Conservation (phyloP, 2,329 filamentous ascomycete genomes). For the Cladophialophora bantiana region DNA sequence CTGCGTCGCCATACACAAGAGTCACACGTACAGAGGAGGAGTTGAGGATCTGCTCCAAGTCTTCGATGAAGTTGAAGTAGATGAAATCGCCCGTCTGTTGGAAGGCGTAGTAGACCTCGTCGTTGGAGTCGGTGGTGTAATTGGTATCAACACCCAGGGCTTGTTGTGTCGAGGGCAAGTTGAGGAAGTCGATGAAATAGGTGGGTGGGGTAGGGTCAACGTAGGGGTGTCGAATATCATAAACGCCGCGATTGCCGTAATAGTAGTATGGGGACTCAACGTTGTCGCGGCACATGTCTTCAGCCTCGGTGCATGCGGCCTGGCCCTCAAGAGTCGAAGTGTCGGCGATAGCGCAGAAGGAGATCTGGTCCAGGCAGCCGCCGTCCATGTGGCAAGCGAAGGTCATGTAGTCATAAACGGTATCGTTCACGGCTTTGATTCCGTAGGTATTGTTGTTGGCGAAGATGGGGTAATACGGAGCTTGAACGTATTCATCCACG, state of each 20-base stretch:
- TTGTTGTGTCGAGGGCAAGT: slow-evolving; percentile 60
- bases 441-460: slow-evolving; percentile 64
- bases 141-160: slow-evolving; percentile 68
- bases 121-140: slow-evolving; percentile 57
- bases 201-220: slow-evolving; percentile 68
- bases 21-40: slow-evolving; percentile 70
- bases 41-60: slow-evolving; percentile 67
- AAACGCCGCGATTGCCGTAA: slow-evolving; percentile 62
- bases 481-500: slow-evolving; percentile 61
- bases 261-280: slow-evolving; percentile 65
- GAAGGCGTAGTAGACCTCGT: slow-evolving; percentile 56
- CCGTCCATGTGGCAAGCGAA: slow-evolving; percentile 68
- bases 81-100: slow-evolving; percentile 66
- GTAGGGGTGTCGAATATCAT: slow-evolving; percentile 66
- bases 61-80: slow-evolving; percentile 66
- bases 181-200: slow-evolving; percentile 68
- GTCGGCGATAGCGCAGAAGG: slow-evolving; percentile 69
- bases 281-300: slow-evolving; percentile 62
- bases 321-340: slow-evolving; percentile 60
- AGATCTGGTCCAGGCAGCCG: slow-evolving; percentile 68
- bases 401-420: slow-evolving; percentile 65
- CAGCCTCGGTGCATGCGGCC: slow-evolving; percentile 62
- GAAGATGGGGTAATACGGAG: slow-evolving; percentile 59
- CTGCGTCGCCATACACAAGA: slow-evolving; percentile 72
- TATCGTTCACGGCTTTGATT: slow-evolving; percentile 62